Evolutionary conservation across 495 filamentous ascomycete genomes (phyloP), one percentile per base, ranked within the genome.

Genomic region (Tuber brumale): DNA sequence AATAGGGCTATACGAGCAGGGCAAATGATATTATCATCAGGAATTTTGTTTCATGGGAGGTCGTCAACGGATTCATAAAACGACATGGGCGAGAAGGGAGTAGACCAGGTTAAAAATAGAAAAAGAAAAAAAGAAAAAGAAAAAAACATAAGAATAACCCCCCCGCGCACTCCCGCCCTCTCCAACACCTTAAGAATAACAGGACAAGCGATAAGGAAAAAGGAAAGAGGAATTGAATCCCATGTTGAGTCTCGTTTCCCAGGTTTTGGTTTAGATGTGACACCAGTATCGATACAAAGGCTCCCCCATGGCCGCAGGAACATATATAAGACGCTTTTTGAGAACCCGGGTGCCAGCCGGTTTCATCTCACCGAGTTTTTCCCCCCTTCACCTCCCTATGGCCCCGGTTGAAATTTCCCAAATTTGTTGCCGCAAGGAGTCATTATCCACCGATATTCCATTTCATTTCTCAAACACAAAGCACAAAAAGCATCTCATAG

Each of bases 401-500:
- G 57, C 27, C 27, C 35, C 57, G 27, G 27, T 35, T 35, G 57
- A 66, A 35, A 66, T 66, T 35, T 35, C 57, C 57, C 57, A 66
- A 66, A 35, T 66, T 76, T 79, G 77, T 79, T 71, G 78, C 78
- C 75, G 77, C 73, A 79, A 73, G 77, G 78, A 80, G 74, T 35
- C 78, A 79, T 79, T 80, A 75, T 80, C 78, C 78, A 79, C 78
- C 78, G 78, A 80, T 80, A 80, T 80, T 78, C 77, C 78, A 80
- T 80, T 80, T 80, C 77, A 80, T 80, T 80, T 80, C 78, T 79
- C 78, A 80, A 80, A 80, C 78, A 80, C 78, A 75, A 80, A 79
- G 79, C 78, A 80, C 78, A 77, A 79, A 76, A 80, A 77, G 76
- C 78, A 80, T 77, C 76, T 76, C 78, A 79, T 79, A 80, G 76